A percentile compares a stretch with the other conserved stretches of the same genome.
Conservation (phyloP, 192 early-diverging fungal genomes). For the Phycomyces blakesleeanus region DNA sequence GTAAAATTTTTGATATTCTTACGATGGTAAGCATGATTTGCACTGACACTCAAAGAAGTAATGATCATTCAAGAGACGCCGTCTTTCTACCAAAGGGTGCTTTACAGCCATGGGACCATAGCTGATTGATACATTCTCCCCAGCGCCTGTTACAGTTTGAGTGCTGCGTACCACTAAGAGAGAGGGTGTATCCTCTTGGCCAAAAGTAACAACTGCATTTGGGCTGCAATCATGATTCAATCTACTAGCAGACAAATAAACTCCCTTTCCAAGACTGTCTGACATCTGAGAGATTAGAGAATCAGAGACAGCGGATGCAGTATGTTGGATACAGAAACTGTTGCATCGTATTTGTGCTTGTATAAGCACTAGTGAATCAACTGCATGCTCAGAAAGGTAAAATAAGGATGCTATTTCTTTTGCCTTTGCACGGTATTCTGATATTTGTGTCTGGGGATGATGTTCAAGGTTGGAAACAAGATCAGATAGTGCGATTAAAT, state of each 20-base stretch:
- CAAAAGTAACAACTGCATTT: constrained; percentile 18
- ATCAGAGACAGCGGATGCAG: not conserved
- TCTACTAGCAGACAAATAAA: constrained; percentile 18
- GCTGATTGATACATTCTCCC: constrained; percentile 8
- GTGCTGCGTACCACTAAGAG: not conserved
- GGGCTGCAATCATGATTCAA: constrained; percentile 23
- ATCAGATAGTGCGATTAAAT: not conserved
- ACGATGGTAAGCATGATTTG: constrained; percentile 1
- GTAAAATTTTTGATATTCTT: not conserved
- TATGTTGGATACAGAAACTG: constrained; percentile 13
- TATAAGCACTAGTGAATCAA: constrained; percentile 8
- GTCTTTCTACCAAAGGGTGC: constrained; percentile 7
- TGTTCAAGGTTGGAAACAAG: constrained; percentile 12
- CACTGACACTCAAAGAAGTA: constrained; percentile 27
- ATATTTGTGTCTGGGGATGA: not conserved
- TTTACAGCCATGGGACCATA: constrained; percentile 21
- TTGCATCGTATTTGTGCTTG: constrained; percentile 25
- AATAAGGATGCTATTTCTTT: not conserved
- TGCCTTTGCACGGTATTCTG: not conserved
- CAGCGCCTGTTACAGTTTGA: not conserved
- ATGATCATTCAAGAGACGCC: not conserved
- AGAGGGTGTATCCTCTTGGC: not conserved
- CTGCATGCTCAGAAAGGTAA: not conserved
- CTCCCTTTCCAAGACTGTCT: constrained; percentile 3
- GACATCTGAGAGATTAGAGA: not conserved